Conservation (phyloP, 352 stramenopile species). For the Phytophthora meadii region DNA sequence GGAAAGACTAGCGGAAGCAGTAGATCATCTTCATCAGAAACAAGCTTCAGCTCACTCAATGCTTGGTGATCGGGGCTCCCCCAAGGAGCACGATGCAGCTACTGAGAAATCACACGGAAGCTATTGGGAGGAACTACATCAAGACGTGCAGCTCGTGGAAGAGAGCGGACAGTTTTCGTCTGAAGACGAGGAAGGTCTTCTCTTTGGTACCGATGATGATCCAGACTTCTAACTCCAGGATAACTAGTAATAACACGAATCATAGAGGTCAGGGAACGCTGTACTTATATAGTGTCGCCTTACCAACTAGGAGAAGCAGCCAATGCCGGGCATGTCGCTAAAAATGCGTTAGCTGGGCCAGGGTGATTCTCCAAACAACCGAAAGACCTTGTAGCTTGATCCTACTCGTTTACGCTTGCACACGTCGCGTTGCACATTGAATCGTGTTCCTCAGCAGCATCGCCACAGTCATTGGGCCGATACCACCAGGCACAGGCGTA, state of each 20-base stretch:
- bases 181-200: slow-evolving; percentile 53
- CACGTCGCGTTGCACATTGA: slow-evolving; percentile 45
- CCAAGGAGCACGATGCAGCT: neutral
- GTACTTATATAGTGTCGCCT: slow-evolving; percentile 33
- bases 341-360: slow-evolving; percentile 10
- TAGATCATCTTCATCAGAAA: slow-evolving; percentile 39
- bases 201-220: slow-evolving; percentile 13
- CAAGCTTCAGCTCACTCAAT: slow-evolving; percentile 47
- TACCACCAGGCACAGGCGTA: slow-evolving; percentile 95
- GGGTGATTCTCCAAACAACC: slow-evolving; percentile 24
- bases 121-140: slow-evolving; percentile 78
- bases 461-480: slow-evolving; percentile 99
- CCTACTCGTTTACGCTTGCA: slow-evolving; percentile 20
- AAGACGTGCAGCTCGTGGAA: slow-evolving; percentile 77
- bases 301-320: slow-evolving; percentile 35
- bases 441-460: slow-evolving; percentile 93
- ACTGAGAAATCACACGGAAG: slow-evolving; percentile 29
- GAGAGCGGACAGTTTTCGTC: slow-evolving; percentile 78
- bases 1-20: slow-evolving; percentile 39
- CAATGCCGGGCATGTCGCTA: slow-evolving; percentile 17
- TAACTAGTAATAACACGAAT: neutral
- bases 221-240: slow-evolving; percentile 4
- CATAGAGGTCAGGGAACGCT: slow-evolving; percentile 24
- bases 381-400: neutral
- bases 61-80: slow-evolving; percentile 6